Conservation (phyloP, 2,329 filamentous ascomycete genomes). For the Fusarium goolgardi region DNA sequence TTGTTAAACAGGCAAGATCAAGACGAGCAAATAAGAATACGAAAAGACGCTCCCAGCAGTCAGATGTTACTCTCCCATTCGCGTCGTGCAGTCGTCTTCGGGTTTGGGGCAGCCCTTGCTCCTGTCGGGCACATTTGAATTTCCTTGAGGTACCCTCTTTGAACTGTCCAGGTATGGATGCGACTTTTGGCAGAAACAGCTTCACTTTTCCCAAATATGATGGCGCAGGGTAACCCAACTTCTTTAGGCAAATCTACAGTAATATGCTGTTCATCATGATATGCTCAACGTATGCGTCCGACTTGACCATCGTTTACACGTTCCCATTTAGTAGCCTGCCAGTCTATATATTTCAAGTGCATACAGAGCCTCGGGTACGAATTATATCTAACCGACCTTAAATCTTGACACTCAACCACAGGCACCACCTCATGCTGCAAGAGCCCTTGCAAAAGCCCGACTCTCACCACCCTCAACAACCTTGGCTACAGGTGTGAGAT, state of each 20-base stretch:
- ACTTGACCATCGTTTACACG: neutral
- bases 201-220: neutral
- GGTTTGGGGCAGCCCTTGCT: neutral
- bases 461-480: constrained; percentile 68
- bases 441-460: constrained; percentile 61
- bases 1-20: neutral
- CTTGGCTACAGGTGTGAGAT: constrained; percentile 66
- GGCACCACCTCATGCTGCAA: constrained; percentile 47
- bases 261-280: neutral
- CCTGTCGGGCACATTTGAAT: neutral
- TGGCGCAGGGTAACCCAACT: neutral
- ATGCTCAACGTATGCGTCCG: neutral
- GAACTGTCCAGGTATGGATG: neutral
- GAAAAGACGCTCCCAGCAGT: neutral
- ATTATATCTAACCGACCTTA: neutral
- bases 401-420: neutral
- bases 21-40: neutral
- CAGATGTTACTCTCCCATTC: neutral
- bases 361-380: too few relatives aligned
- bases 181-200: neutral
- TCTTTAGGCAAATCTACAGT: neutral
- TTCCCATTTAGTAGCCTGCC: neutral
- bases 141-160: neutral
- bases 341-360: neutral
- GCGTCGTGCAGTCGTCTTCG: neutral